Evolutionary conservation across 139 green algal species (phyloP).

Genomic region (Mesotaenium endlicherianum): DNA sequence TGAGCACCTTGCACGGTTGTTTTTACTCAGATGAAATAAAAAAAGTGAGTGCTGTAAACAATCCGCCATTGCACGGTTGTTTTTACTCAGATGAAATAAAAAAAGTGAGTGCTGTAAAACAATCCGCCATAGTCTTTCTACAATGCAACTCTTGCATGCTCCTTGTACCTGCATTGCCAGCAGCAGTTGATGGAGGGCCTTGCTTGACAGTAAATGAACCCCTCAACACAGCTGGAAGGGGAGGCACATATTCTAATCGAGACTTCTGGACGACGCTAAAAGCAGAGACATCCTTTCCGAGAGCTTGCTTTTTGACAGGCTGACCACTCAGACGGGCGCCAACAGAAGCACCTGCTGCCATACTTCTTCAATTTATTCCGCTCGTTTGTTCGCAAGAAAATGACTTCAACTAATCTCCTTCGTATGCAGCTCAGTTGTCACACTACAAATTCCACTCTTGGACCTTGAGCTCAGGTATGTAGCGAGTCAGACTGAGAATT

Average conservation of each 20-base stretch:
- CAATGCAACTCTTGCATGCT: not conserved
- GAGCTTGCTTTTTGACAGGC: too few relatives aligned
- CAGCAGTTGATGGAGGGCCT: constrained; percentile 18
- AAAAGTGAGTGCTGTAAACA: not conserved
- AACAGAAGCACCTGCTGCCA: too few relatives aligned
- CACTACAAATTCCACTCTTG: too few relatives aligned
- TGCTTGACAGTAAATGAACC: not conserved
- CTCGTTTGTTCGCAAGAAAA: too few relatives aligned
- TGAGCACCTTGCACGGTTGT: too few relatives aligned
- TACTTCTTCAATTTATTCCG: too few relatives aligned
- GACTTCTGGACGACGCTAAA: constrained; percentile 40
- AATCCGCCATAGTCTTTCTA: not conserved
- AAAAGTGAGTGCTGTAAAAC: not conserved
- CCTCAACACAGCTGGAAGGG: constrained; percentile 10
- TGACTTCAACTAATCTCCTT: too few relatives aligned
- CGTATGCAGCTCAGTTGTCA: too few relatives aligned
- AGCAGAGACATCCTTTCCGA: constrained; percentile 17
- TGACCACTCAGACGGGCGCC: too few relatives aligned
- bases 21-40: constrained; percentile 2
- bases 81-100: not conserved
- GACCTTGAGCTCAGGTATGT: too few relatives aligned
- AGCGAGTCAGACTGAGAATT: too few relatives aligned
- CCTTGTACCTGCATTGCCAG: constrained; percentile 38
- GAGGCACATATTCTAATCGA: constrained; percentile 23
- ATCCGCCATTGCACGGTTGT: not conserved